Evolutionary conservation across 805 yeast genomes (phyloP), one percentile per base, ranked within the genome.

Genomic region (Yarrowia keelungensis): DNA sequence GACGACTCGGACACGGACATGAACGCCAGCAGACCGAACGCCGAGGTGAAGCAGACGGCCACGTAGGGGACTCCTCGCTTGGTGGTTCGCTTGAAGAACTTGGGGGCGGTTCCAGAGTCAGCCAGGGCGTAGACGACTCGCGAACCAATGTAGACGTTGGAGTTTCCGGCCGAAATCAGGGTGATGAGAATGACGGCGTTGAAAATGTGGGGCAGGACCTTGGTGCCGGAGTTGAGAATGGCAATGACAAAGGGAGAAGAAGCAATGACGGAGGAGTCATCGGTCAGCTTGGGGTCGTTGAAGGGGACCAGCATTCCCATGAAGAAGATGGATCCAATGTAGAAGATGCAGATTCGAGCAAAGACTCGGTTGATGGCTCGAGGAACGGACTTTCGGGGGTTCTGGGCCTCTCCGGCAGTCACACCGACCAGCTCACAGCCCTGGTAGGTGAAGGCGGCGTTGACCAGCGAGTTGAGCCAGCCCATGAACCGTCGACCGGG

Each of bases 81-180:
- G 79, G 86, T 86, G 22, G 91, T 87, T 72, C 79, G 85, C 64
- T 89, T 81, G 76, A 89, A 86, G 75, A 89, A 74, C 71, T 79
- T 81, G 73, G 93, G 93, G 15, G 92, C 91, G 74, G 86, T 86
- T 9, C 91, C 90, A 72, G 87, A 89, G 68, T 85, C 83, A 0
- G 94, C 84, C 72, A 90, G 79, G 47, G 90, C 89, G 74, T 89
- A 89, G 19, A 47, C 79, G 14, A 89, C 82, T 75, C 91, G 81
- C 9, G 89, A 84, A 2, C 88, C 88, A 73, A 87, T 82, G 75
- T 85, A 88, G 67, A 87, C 85, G 53, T 88, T 85, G 51, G 88
- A 82, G 78, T 87, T 88, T 72, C 87, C 84, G 5, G 91, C 87
- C 35, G 89, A 84, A 47, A 88, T 76, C 72, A 89, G 85, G 3